A percentile compares a stretch with the other conserved stretches of the same genome.
phyloP scores from a whole-genome alignment of 148 eudicot genomes.

The Nepenthes gracilis region DNA sequence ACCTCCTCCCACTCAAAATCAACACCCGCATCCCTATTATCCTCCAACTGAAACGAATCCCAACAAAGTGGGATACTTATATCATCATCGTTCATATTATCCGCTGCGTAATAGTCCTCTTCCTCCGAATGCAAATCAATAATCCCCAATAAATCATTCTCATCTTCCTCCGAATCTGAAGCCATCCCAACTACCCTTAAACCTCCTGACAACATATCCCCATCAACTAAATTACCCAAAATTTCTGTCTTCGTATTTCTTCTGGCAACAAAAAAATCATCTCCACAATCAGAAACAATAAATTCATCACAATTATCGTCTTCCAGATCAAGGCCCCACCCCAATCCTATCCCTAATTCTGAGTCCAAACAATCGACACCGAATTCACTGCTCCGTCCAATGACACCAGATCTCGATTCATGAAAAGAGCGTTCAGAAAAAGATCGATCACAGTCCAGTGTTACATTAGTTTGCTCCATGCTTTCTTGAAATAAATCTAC shows the following conservation, averaged over 20 bases:
- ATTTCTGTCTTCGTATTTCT: constrained; percentile 15
- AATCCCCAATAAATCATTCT: constrained; percentile 10
- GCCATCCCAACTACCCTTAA: constrained; percentile 19
- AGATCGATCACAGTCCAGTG: constrained; percentile 1
- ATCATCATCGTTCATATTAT: constrained; percentile 14
- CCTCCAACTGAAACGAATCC: constrained; percentile 7
- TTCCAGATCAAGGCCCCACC: constrained; percentile 7
- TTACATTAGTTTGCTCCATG: constrained; percentile 32
- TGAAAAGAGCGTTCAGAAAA: constrained; percentile 9
- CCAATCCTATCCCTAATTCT: constrained; percentile 21
- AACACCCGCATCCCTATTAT: constrained; percentile 14
- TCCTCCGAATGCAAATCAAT: constrained; percentile 22
- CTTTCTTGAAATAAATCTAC: constrained; percentile 44
- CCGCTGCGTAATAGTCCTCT: constrained; percentile 22
- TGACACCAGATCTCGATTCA: constrained; percentile 21
- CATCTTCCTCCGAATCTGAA: constrained; percentile 26
- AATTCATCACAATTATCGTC: constrained; percentile 24
- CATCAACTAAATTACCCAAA: constrained; percentile 10
- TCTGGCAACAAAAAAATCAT: constrained; percentile 33
- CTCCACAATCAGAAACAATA: constrained; percentile 28
- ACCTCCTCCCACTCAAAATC: constrained; percentile 78
- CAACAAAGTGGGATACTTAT: constrained; percentile 1
- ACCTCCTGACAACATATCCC: constrained; percentile 9
- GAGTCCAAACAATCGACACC: constrained; percentile 26
- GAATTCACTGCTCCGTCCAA: constrained; percentile 22